Evolutionary conservation across 202 grass and related monocot species (phyloP).

Genomic region (Setaria italica): DNA sequence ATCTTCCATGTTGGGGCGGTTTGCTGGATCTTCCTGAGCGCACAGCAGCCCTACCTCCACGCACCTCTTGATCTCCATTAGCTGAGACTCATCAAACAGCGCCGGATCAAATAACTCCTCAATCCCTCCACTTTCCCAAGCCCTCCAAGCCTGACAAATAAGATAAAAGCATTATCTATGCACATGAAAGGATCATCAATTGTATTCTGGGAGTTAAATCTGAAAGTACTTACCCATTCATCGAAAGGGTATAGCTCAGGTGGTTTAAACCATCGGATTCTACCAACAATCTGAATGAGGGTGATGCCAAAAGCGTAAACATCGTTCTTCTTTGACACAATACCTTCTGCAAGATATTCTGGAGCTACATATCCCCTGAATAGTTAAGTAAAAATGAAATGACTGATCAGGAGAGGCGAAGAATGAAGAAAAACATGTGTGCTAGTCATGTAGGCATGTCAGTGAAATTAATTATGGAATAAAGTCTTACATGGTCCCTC

Average conservation of each 20-base stretch:
- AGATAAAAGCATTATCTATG: background rate
- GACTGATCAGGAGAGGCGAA: no score
- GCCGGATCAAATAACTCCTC: background rate
- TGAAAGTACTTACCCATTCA: conserved; percentile 14
- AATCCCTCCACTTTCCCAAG: background rate
- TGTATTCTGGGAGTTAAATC: no score
- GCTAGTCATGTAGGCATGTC: no score
- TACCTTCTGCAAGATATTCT: background rate
- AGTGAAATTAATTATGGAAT: background rate
- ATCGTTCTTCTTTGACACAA: background rate
- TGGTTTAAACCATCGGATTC: background rate
- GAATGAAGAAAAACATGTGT: no score
- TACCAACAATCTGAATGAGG: background rate
- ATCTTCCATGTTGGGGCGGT: background rate
- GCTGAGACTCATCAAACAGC: background rate
- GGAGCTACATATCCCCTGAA: conserved; percentile 21
- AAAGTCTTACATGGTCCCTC: background rate
- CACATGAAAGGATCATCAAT: no score
- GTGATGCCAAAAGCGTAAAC: conserved; percentile 8
- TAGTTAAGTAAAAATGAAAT: background rate
- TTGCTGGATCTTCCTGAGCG: background rate
- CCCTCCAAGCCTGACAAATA: background rate
- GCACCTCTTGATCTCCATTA: background rate
- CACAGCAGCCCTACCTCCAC: background rate
- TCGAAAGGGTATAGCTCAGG: background rate